Conservation (phyloP, 805 yeast species). For the Saccharomyces jurei region DNA sequence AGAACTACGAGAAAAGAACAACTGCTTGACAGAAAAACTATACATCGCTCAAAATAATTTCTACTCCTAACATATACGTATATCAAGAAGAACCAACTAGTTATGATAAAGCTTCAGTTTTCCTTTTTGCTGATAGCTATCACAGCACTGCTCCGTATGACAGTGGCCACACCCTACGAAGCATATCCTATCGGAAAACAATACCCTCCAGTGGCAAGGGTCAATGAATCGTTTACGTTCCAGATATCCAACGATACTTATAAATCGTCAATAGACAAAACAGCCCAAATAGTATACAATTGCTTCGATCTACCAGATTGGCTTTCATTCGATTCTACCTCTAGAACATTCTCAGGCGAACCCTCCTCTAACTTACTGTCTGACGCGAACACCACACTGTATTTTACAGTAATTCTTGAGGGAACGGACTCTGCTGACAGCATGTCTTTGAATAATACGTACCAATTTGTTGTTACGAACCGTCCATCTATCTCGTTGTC, state of each 20-base stretch:
- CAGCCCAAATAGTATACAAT: slow-evolving; percentile 42
- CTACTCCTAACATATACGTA: background rate
- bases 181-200: slow-evolving; percentile 46
- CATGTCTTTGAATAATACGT: slow-evolving; percentile 38
- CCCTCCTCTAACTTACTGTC: slow-evolving; percentile 17
- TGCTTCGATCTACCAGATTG: slow-evolving; percentile 62
- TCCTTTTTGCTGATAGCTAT: background rate
- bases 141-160: background rate
- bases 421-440: slow-evolving; percentile 59
- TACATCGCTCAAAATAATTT: background rate
- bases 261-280: slow-evolving; percentile 35
- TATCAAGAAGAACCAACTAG: background rate
- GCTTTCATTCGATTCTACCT: slow-evolving; percentile 59
- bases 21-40: background rate
- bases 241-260: slow-evolving; percentile 66
- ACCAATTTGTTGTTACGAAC: slow-evolving; percentile 52
- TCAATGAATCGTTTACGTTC: slow-evolving; percentile 52
- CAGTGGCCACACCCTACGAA: slow-evolving; percentile 20
- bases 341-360: slow-evolving; percentile 62
- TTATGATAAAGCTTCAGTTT: background rate
- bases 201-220: slow-evolving; percentile 80
- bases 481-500: slow-evolving; percentile 40
- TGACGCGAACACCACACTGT: slow-evolving; percentile 36
- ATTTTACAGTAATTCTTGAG: slow-evolving; percentile 42
- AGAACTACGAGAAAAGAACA: background rate